phyloP scores from a whole-genome alignment of 441 rosid genomes.

The Arabidopsis lyrata region DNA sequence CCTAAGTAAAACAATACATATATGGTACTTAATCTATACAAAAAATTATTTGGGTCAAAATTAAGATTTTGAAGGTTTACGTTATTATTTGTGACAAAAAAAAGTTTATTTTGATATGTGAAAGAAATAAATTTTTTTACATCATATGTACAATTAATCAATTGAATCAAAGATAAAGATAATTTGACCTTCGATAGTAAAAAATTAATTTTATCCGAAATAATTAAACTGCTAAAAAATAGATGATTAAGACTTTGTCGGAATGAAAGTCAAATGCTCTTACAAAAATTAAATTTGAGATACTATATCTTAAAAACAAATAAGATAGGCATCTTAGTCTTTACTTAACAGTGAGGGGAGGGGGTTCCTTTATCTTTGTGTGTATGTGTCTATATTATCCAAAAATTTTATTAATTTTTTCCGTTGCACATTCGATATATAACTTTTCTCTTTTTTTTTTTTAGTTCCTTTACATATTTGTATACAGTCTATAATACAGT shows the following conservation, averaged over 20 bases:
- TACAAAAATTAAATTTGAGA: neutral
- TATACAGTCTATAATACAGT: neutral
- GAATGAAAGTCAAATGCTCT: constrained; percentile 26
- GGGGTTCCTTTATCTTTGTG: neutral
- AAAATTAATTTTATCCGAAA: too few species aligned
- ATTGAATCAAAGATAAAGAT: too few species aligned
- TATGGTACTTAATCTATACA: neutral
- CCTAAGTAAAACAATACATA: constrained; percentile 12
- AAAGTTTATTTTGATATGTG: too few species aligned
- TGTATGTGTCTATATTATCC: too few species aligned
- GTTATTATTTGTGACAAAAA: too few species aligned
- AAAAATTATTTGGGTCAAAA: too few species aligned
- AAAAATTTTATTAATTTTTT: too few species aligned
- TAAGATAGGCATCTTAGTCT: neutral
- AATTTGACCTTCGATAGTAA: too few species aligned
- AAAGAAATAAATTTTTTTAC: too few species aligned
- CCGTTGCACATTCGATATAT: neutral
- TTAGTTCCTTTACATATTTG: neutral
- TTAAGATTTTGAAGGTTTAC: too few species aligned
- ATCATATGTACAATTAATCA: neutral
- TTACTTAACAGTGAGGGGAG: neutral
- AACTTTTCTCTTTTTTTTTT: neutral
- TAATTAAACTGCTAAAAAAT: neutral
- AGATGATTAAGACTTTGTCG: constrained; percentile 25
- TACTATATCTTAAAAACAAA: neutral